These are phyloP conservation scores for Erysimum cheiri DNA, from an alignment of 441 rosid species.

Conservation along the genomic window DNA sequence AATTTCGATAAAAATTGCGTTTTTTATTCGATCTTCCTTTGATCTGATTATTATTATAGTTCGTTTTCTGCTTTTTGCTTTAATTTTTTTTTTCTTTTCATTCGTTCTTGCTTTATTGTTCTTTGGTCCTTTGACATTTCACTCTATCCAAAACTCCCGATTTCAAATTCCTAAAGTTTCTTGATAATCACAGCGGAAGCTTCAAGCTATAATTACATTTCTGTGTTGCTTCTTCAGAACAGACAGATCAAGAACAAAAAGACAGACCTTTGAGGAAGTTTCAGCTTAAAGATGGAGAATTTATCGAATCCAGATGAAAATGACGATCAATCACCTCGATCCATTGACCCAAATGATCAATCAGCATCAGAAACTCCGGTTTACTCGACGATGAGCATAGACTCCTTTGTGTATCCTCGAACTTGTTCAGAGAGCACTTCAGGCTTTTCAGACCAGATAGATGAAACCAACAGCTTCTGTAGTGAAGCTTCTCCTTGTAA, in stretches of 20 bases:
- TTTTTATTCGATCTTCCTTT: neutral
- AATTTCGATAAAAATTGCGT: neutral
- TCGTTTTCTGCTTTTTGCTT: conserved; percentile 44
- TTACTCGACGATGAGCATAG: conserved; percentile 66
- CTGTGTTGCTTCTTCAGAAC: conserved; percentile 15
- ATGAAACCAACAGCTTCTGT: conserved; percentile 59
- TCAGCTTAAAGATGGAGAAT: conserved; percentile 38
- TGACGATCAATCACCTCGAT: conserved; percentile 66
- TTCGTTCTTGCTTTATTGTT: conserved; percentile 42
- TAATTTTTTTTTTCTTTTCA: conserved; percentile 26
- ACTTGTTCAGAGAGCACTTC: conserved; percentile 71
- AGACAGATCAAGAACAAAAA: conserved; percentile 29
- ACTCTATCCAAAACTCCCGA: conserved; percentile 25
- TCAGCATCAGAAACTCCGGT: conserved; percentile 62
- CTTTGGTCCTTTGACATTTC: conserved; percentile 36
- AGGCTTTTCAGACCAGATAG: conserved; percentile 65
- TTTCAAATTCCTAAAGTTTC: conserved; percentile 37
- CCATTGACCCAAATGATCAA: conserved; percentile 57
- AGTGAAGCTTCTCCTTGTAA: conserved; percentile 75
- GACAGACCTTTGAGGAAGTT: conserved; percentile 17
- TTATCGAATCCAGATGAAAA: conserved; percentile 54
- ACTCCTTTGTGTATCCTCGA: conserved; percentile 66
- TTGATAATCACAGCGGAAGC: conserved; percentile 21
- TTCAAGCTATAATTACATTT: conserved; percentile 10
- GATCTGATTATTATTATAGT: neutral